Conservation (phyloP, 148 eudicot genomes). For the Fagopyrum homotropicum region DNA sequence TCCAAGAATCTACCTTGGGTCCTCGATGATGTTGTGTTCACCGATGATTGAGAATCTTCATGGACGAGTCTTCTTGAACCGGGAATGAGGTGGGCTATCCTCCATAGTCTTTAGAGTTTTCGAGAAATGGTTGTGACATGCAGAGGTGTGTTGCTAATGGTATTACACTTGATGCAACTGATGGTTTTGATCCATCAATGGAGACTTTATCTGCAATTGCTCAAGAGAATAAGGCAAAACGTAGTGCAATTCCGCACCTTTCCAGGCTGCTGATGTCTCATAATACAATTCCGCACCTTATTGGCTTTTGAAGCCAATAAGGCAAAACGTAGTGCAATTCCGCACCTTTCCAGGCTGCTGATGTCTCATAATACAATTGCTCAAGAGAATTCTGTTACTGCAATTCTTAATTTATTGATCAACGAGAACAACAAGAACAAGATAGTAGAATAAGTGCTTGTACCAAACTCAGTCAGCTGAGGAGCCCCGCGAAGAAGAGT, state of each 20-base stretch:
- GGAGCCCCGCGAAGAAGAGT: no score
- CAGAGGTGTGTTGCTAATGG: constrained; percentile 76
- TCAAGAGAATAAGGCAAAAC: constrained; percentile 74
- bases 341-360: constrained; percentile 54
- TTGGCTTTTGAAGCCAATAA: constrained; percentile 66
- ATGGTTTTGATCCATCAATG: constrained; percentile 34
- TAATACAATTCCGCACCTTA: constrained; percentile 63
- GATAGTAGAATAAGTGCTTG: constrained; percentile 65
- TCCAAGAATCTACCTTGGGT: background rate
- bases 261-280: constrained; percentile 45
- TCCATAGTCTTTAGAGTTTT: background rate
- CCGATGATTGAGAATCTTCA: background rate
- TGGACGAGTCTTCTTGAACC: background rate
- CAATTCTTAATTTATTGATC: constrained; percentile 73
- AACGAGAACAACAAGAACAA: constrained; percentile 56
- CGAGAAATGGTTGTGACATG: constrained; percentile 22
- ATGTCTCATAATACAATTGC: constrained; percentile 46
- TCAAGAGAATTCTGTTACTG: constrained; percentile 93
- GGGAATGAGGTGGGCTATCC: background rate
- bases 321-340: constrained; percentile 73
- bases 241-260: constrained; percentile 65
- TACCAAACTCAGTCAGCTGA: no score
- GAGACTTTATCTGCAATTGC: constrained; percentile 31
- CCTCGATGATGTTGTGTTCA: background rate
- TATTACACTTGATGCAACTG: no score